phyloP scores from a whole-genome alignment of 805 yeast species.

The Candida sithepensis region DNA sequence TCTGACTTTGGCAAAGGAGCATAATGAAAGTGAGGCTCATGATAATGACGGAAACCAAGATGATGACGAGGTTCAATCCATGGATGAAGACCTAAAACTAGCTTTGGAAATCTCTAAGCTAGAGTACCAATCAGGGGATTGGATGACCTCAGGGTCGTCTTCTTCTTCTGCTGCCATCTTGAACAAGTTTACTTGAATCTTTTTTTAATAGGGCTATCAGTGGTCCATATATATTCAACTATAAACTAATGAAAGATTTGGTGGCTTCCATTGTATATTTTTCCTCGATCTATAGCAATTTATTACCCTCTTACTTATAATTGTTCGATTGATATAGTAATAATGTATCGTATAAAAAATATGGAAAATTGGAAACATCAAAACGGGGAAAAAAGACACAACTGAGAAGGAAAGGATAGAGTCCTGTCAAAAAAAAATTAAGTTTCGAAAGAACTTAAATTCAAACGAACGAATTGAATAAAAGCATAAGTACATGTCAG shows the following conservation, averaged over 20 bases:
- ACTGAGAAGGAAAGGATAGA: background rate
- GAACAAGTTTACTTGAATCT: background rate
- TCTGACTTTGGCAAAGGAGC: slow-evolving; percentile 3
- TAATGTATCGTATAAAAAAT: background rate
- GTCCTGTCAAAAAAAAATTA: background rate
- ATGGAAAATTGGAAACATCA: background rate
- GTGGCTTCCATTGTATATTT: no score
- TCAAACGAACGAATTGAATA: background rate
- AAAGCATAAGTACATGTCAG: background rate
- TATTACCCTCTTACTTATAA: background rate
- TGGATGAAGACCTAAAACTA: slow-evolving; percentile 11
- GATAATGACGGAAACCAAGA: background rate
- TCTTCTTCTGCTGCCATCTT: background rate
- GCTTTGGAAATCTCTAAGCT: slow-evolving; percentile 15
- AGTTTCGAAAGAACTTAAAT: background rate
- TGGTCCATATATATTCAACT: background rate
- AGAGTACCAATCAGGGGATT: background rate
- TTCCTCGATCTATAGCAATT: no score
- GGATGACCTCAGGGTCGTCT: background rate
- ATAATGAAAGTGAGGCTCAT: background rate
- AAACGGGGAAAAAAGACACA: background rate
- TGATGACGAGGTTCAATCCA: slow-evolving; percentile 2
- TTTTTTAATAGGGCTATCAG: background rate
- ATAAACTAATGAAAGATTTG: background rate
- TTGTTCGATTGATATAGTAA: background rate